These are phyloP conservation scores for Alnus rubra DNA, from an alignment of 306 rosid species.

Conservation along the genomic window DNA sequence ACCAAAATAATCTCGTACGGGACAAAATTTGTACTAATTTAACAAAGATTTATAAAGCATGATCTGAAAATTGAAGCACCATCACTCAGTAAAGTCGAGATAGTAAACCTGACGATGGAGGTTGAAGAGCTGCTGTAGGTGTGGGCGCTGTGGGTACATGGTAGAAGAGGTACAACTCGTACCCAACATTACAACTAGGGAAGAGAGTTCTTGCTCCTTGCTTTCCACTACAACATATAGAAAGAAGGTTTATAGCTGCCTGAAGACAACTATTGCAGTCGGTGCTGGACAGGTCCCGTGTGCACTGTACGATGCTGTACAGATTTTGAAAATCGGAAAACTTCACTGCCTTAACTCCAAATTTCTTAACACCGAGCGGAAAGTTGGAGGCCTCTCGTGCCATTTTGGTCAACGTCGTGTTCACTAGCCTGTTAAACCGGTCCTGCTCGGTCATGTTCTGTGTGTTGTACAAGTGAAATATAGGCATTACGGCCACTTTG, in stretches of 20 bases:
- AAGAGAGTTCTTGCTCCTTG: background rate
- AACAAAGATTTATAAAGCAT: background rate
- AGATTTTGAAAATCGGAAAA: background rate
- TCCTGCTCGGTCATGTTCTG: background rate
- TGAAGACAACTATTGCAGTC: constrained; percentile 7
- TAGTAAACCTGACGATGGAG: background rate
- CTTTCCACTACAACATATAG: background rate
- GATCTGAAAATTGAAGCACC: background rate
- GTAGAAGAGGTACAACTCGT: constrained; percentile 10
- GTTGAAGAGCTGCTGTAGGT: background rate
- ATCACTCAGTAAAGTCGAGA: background rate
- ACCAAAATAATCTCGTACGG: too few relatives aligned
- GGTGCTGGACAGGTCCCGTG: constrained; percentile 20
- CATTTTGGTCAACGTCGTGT: background rate
- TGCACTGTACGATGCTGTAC: constrained; percentile 35
- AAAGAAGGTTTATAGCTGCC: background rate
- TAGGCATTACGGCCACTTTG: background rate
- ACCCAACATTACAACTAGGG: constrained; percentile 28
- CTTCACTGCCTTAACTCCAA: background rate
- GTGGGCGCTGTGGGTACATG: background rate
- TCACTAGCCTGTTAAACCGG: background rate
- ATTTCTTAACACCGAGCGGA: background rate
- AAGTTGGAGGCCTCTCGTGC: background rate
- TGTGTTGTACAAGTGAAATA: background rate
- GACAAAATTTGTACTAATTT: background rate